Evolutionary conservation across 2,329 filamentous ascomycete species (phyloP).

Genomic region (Clonostachys rhizophaga): DNA sequence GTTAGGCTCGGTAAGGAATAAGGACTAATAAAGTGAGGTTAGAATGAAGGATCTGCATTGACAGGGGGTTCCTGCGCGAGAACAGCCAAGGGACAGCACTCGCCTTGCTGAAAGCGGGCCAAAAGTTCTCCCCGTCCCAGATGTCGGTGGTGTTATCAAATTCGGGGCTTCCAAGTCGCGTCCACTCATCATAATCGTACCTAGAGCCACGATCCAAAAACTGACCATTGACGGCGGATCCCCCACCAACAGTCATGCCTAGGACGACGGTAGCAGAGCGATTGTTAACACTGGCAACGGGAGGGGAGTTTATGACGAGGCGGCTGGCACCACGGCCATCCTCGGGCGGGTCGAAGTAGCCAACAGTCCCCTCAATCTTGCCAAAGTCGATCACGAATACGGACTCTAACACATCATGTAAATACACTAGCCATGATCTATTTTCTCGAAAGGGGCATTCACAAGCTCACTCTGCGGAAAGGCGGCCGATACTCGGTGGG

Average conservation of each 20-base stretch:
- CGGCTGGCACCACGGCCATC: constrained; percentile 11
- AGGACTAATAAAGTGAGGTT: constrained; percentile 2
- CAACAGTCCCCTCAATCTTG: constrained; percentile 10
- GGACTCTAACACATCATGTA: constrained; percentile 4
- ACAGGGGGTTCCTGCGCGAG: background rate
- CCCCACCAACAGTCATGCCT: constrained; percentile 26
- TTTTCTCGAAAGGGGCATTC: background rate
- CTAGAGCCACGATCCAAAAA: constrained; percentile 28
- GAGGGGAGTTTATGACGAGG: constrained; percentile 14
- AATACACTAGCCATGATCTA: background rate
- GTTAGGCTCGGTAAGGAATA: constrained; percentile 11
- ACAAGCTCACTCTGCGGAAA: constrained; percentile 14
- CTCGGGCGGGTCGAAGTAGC: constrained; percentile 18
- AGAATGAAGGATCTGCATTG: background rate
- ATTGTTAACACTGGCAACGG: constrained; percentile 17
- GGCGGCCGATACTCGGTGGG: constrained; percentile 20
- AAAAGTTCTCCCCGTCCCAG: constrained; percentile 27
- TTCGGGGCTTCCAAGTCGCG: constrained; percentile 15
- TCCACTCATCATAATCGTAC: constrained; percentile 28
- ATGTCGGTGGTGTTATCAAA: constrained; percentile 10
- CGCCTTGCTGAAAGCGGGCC: constrained; percentile 28
- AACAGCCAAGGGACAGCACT: background rate
- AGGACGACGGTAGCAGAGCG: constrained; percentile 15
- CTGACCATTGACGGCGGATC: constrained; percentile 28
- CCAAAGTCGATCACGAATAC: constrained; percentile 11